Percentiles rank a stretch among this genome's conserved stretches.
Conservation (phyloP, 352 stramenopile genomes). For the Phytophthora sp. region DNA sequence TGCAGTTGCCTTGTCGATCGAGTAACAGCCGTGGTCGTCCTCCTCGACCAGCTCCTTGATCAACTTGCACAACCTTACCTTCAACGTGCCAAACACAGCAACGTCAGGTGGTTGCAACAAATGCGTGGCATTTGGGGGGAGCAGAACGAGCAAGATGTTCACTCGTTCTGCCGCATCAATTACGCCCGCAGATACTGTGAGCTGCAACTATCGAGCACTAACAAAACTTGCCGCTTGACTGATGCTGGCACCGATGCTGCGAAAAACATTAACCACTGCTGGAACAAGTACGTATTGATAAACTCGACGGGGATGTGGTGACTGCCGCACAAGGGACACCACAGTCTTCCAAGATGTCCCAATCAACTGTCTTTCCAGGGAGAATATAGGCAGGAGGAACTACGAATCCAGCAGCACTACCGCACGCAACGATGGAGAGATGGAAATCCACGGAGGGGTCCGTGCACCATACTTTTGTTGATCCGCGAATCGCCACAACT, state of each 20-base stretch:
- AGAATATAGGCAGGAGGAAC: slow-evolving; percentile 28
- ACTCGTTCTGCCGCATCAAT: slow-evolving; percentile 1
- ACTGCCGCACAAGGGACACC: background rate
- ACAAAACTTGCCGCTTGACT: background rate
- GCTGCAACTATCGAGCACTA: slow-evolving; percentile 20
- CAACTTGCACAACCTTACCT: slow-evolving; percentile 18
- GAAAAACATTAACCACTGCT: slow-evolving; percentile 21
- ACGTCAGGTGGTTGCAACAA: slow-evolving; percentile 34
- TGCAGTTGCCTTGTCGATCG: slow-evolving; percentile 18
- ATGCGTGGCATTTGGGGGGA: slow-evolving; percentile 27
- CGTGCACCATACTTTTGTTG: background rate
- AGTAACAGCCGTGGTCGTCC: slow-evolving; percentile 6
- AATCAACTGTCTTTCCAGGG: background rate
- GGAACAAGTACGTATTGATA: slow-evolving; percentile 23
- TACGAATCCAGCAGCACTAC: slow-evolving; percentile 8
- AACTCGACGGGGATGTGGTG: slow-evolving; percentile 22
- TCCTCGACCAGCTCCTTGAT: slow-evolving; percentile 22
- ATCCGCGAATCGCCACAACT: background rate
- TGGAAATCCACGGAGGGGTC: slow-evolving; percentile 22
- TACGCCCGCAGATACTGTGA: slow-evolving; percentile 18
- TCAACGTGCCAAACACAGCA: slow-evolving; percentile 29
- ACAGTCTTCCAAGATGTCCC: slow-evolving; percentile 1
- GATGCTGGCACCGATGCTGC: background rate
- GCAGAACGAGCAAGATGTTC: slow-evolving; percentile 13
- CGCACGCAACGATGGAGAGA: slow-evolving; percentile 39